Base-by-base conservation (phyloP, 2,329 filamentous ascomycete genomes). In the Exophiala oligosperma region DNA sequence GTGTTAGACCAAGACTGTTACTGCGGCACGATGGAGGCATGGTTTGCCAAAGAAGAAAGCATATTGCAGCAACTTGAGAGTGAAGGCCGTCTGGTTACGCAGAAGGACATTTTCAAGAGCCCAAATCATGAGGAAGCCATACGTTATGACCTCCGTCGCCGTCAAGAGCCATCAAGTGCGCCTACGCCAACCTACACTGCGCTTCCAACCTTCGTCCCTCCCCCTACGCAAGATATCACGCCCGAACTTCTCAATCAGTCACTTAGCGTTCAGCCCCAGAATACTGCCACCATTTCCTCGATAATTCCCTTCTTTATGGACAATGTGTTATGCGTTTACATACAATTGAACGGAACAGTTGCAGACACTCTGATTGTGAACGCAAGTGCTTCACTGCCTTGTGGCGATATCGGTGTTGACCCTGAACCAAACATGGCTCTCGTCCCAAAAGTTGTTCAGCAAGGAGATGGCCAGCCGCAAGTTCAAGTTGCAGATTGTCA, bases 151-250 rank as follows among this genome's bases (percentile, higher is more conserved):
- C 53, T 55, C 17, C 52, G 46, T 52, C 61, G 52, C 17, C 60
- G 60, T 6, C 53, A 62, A 44, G 26, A 43, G 46, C 28, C 46
- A 46, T 46, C 51, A 17, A 50, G 12, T 8, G 24, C 58, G n/a
- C 23, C 28, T 38, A 11, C 47, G 21, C 24, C 57, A 3, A 44
- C 50, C 14, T 48, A 60, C 41, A 43, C 49, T 29, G 50, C 63
- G 37, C 46, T 54, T 12, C 63, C 63, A 1, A 58, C 58, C 17
- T 67, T 63, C 56, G 51, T 67, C 11, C 64, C 64, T 40, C 64
- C 64, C n/a, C 63, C 63, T 8, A 61, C 62, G 21, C 61, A 57
- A 26, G 59, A 63, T 46, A 64, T 66, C 51, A 66, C 65, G 7
- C 60, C 59, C 12, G 57, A 54, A 28, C 50, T 67, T 24, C 51